These are phyloP conservation scores for Pezicula neosporulosa DNA, from an alignment of 2,329 filamentous ascomycete species.

Conservation along the genomic window DNA sequence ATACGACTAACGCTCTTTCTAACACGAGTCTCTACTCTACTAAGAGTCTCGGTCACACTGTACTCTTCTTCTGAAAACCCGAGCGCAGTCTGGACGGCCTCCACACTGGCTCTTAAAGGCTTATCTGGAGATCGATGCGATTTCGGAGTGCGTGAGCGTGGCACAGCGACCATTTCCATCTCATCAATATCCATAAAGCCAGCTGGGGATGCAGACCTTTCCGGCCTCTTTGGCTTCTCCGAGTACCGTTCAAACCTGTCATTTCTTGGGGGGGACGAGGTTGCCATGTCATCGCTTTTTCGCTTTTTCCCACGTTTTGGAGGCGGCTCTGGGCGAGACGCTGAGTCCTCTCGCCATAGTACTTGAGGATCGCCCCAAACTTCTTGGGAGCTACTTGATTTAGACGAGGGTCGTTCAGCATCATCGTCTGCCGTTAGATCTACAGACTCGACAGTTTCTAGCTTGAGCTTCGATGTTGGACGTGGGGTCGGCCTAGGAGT, in stretches of 20 bases:
- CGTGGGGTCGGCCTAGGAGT: constrained; percentile 24
- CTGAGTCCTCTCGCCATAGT: constrained; percentile 24
- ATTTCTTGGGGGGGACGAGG: constrained; percentile 9
- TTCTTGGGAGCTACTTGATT: constrained; percentile 21
- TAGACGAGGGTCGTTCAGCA: constrained; percentile 6
- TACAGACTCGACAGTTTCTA: constrained; percentile 22
- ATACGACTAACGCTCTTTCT: constrained; percentile 21
- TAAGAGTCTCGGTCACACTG: constrained; percentile 22
- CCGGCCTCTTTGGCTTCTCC: neutral
- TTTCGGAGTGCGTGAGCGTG: constrained; percentile 3
- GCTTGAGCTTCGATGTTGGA: constrained; percentile 10
- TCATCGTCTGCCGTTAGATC: constrained; percentile 27
- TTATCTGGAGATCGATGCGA: neutral
- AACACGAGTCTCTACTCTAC: constrained; percentile 19
- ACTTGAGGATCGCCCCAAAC: constrained; percentile 15
- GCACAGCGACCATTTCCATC: neutral
- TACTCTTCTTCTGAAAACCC: constrained; percentile 12
- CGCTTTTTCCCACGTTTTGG: constrained; percentile 23
- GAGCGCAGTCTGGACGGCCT: constrained; percentile 5
- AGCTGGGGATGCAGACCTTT: constrained; percentile 7
- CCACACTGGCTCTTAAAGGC: constrained; percentile 11
- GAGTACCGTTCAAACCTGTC: constrained; percentile 2
- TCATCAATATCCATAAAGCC: constrained; percentile 30
- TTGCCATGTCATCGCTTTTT: constrained; percentile 28
- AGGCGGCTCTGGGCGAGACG: constrained; percentile 24